Conservation (phyloP, 805 yeast species). For the Yamadazyma ubonensis region DNA sequence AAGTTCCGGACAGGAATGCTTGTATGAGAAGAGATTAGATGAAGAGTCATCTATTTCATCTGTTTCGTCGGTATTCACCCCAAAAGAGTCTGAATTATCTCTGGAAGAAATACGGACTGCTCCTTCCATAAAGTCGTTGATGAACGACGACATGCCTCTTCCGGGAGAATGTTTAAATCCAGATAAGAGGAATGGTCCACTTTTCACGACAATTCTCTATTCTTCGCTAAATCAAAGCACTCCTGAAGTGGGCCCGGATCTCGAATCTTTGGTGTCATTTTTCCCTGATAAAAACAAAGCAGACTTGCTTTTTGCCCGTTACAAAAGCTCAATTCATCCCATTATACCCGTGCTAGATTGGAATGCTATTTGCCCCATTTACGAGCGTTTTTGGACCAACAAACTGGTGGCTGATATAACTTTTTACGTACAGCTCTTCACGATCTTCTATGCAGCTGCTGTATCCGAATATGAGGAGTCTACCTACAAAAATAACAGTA, state of each 20-base stretch:
- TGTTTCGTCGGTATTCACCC: too few relatives aligned
- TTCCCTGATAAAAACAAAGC: slow-evolving; percentile 12
- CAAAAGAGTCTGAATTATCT: too few relatives aligned
- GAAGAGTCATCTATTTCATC: too few relatives aligned
- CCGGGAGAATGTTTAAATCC: slow-evolving; percentile 1
- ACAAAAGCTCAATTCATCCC: slow-evolving; percentile 14
- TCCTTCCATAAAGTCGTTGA: not conserved
- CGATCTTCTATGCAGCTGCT: slow-evolving; percentile 16
- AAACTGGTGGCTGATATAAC: slow-evolving; percentile 6
- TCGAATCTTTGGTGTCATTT: slow-evolving; percentile 7
- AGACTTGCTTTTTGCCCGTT: slow-evolving; percentile 14
- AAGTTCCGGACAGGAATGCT: not conserved
- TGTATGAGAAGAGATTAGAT: not conserved
- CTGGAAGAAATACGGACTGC: not conserved
- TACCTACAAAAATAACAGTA: slow-evolving; percentile 1
- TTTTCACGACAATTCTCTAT: slow-evolving; percentile 11
- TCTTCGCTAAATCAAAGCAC: slow-evolving; percentile 9
- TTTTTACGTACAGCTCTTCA: slow-evolving; percentile 11
- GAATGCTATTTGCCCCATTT: slow-evolving; percentile 9
- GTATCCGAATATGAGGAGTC: slow-evolving; percentile 16
- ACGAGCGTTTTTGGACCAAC: slow-evolving; percentile 14
- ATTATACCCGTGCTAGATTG: slow-evolving; percentile 15
- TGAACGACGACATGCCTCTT: not conserved
- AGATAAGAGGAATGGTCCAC: slow-evolving; percentile 9
- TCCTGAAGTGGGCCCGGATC: slow-evolving; percentile 1